Evolutionary conservation across 768 basidiomycete species (phyloP), one percentile per base, ranked within the genome.

Genomic region (Serendipita sp.): DNA sequence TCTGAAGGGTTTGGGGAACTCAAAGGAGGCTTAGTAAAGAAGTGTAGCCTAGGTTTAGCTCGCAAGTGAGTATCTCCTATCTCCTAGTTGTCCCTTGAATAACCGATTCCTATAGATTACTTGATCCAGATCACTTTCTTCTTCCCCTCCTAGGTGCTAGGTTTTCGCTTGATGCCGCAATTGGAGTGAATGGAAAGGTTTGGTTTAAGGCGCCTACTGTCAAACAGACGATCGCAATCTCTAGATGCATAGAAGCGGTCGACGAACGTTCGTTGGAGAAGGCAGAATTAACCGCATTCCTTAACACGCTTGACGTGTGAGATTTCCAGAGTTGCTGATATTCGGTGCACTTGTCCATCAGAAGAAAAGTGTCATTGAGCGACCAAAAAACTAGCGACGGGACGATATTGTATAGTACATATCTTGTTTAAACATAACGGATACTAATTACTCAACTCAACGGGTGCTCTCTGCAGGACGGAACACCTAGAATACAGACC

Each of bases 1-100:
- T 77, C 92, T 0, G 90, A 91, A 66, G 95, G 92, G 0, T 97
- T 89, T 69, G 96, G 96, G 1, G 93, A 94, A 68, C 79, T 99
- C 43, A 92, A 89, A 67, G 88, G 86, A 5, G 95, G 95, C 1
- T 88, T 95, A 69, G 71, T 96, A 66, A 78, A 88, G 6, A 79
- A 81, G 40, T 89, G 88, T 69, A 91, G 91, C 69, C 75, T 97
- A 50, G 84, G 85, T 66, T 84, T 91, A 80, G 89, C 87, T 74
- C 81, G 94, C 75, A 78, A 83, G 95, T 95, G 69, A 73, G 88
- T 77, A 33, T 23, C 40, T 73, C 31, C 15, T 2, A 10, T 18
- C 11, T 27, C 5, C 45, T 23, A 31, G 15, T 18, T 29, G 31
- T 13, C 36, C 64, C 43, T 16, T 27, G 50, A n/a, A 13, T 13